Evolutionary conservation across 2,329 filamentous ascomycete genomes (phyloP).

Genomic region (Exophiala spinifera): DNA sequence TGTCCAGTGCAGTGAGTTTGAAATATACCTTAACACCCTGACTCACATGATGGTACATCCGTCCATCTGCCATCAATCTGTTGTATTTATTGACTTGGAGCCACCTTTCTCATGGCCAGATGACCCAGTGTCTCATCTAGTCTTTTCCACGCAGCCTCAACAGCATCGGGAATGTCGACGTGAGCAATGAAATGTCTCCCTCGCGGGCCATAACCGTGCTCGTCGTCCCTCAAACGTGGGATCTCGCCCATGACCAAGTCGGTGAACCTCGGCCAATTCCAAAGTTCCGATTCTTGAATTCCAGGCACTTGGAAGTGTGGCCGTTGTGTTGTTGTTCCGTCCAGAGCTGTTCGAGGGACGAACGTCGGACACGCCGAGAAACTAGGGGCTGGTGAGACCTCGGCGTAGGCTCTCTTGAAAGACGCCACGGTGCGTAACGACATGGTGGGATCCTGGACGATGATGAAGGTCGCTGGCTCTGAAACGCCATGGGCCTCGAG

Average conservation of each 20-base stretch:
- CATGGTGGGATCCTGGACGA: constrained; percentile 50
- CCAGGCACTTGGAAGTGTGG: constrained; percentile 14
- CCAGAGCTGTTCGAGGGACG: constrained; percentile 27
- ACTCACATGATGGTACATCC: too few species aligned
- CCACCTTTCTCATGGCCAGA: too few species aligned
- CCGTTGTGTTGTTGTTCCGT: not conserved
- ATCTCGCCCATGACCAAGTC: constrained; percentile 46
- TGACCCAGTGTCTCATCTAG: constrained; percentile 4
- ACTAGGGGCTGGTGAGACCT: constrained; percentile 18
- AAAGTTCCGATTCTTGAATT: constrained; percentile 32
- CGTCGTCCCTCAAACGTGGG: constrained; percentile 43
- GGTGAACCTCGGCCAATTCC: constrained; percentile 40
- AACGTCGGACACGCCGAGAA: constrained; percentile 37
- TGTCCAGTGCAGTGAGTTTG: too few species aligned
- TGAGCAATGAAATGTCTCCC: constrained; percentile 46
- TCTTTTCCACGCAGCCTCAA: constrained; percentile 37
- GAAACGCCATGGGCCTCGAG: constrained; percentile 34
- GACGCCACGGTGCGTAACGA: constrained; percentile 41
- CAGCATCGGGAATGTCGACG: constrained; percentile 40
- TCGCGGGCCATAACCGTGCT: constrained; percentile 43
- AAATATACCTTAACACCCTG: too few species aligned
- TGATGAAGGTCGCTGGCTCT: constrained; percentile 31
- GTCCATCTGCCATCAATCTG: too few species aligned
- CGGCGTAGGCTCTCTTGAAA: constrained; percentile 40
- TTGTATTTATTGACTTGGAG: too few species aligned